Conservation (phyloP, 2,329 filamentous ascomycete genomes). For the Colletotrichum abscissum region DNA sequence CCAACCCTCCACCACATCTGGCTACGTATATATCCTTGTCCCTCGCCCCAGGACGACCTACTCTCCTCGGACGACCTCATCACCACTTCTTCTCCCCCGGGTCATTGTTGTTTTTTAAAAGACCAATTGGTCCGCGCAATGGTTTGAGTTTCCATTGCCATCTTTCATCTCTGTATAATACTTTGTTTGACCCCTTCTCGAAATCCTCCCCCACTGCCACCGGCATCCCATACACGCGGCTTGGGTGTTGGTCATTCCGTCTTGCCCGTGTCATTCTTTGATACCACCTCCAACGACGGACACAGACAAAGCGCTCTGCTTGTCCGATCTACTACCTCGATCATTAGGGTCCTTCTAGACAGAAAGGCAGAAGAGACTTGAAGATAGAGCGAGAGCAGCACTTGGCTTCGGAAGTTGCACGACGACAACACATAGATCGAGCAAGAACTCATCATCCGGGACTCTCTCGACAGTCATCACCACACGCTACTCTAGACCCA, state of each 20-base stretch:
- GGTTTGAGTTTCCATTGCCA: conserved; percentile 46
- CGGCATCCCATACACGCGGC: conserved; percentile 33
- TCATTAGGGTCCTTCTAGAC: conserved; percentile 33
- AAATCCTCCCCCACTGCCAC: conserved; percentile 38
- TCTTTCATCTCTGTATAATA: conserved; percentile 36
- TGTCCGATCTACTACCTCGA: conserved; percentile 21
- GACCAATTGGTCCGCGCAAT: conserved; percentile 50
- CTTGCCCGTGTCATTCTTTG: conserved; percentile 35
- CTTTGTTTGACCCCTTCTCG: conserved; percentile 43
- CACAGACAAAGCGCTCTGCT: conserved; percentile 26
- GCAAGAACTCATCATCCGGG: conserved; percentile 3
- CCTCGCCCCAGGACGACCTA: conserved; percentile 49
- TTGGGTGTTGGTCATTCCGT: conserved; percentile 34
- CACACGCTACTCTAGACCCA: conserved; percentile 14
- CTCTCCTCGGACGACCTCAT: conserved; percentile 37
- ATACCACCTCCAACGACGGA: conserved; percentile 26
- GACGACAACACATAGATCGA: conserved; percentile 2
- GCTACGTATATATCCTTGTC: conserved; percentile 59
- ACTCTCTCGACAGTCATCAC: conserved; percentile 17
- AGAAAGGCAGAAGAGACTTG: conserved; percentile 31
- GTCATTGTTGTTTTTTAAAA: conserved; percentile 44
- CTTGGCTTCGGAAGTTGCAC: conserved; percentile 27
- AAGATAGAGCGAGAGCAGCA: conserved; percentile 16
- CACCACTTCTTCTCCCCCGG: conserved; percentile 40
- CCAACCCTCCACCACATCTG: conserved; percentile 37